phyloP scores from a whole-genome alignment of 208 protist genomes.

The Trichomonas tenax region DNA sequence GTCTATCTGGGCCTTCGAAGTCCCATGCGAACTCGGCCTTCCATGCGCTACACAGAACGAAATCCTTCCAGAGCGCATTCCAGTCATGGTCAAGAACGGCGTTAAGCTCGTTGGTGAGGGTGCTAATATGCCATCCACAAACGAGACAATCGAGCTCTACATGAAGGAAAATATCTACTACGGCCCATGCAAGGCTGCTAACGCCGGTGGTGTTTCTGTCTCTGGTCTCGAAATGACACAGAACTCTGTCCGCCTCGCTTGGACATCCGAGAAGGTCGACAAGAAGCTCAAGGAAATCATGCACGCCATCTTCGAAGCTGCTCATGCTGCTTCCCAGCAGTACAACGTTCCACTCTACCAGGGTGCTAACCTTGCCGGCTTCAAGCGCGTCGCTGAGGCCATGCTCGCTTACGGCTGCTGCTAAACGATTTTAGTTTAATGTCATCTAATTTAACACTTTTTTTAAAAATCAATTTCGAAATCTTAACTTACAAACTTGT shows the following conservation, averaged over 20 bases:
- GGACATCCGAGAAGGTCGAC: constrained; percentile 65
- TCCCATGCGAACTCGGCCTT: too few species aligned
- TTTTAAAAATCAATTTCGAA: too few species aligned
- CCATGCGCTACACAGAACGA: too few species aligned
- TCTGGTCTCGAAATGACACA: constrained; percentile 78
- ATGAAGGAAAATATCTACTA: constrained; percentile 61
- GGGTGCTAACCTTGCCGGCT: constrained; percentile 74
- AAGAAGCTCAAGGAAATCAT: constrained; percentile 63
- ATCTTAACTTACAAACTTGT: too few species aligned
- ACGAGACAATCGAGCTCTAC: too few species aligned
- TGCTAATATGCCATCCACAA: too few species aligned
- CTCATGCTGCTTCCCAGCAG: constrained; percentile 47
- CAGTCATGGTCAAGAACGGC: too few species aligned
- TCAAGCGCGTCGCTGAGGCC: constrained; percentile 50
- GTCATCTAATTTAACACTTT: too few species aligned
- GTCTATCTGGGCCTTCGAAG: too few species aligned
- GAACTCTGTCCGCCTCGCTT: constrained; percentile 59
- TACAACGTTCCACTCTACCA: constrained; percentile 52
- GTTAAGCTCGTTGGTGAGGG: too few species aligned
- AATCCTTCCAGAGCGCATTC: too few species aligned
- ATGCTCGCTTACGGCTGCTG: constrained; percentile 36
- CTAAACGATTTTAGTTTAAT: not conserved
- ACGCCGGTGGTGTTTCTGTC: constrained; percentile 71
- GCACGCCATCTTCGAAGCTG: constrained; percentile 58
- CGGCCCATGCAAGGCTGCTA: constrained; percentile 68